Evolutionary conservation across 257 asterid species (phyloP).

Genomic region (Henckelia pumila): DNA sequence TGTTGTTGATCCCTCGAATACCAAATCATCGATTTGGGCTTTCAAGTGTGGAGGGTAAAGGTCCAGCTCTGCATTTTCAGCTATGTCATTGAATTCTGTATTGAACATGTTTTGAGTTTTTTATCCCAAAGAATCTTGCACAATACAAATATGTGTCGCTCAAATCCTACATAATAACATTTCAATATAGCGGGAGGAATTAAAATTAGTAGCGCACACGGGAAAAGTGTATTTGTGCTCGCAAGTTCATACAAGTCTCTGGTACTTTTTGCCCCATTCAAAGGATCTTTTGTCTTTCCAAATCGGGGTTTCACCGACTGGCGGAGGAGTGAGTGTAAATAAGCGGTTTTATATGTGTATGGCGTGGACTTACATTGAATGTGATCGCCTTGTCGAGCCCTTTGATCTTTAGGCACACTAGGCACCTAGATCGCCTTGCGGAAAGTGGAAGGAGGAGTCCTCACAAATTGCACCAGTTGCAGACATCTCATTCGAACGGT

Average conservation of each 20-base stretch:
- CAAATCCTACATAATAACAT: too few species aligned
- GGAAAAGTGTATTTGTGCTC: too few species aligned
- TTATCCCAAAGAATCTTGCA: constrained; percentile 93
- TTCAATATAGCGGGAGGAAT: too few species aligned
- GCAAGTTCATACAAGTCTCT: constrained; percentile 85
- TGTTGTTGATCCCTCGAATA: too few species aligned
- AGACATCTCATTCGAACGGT: too few species aligned
- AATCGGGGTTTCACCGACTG: constrained; percentile 80
- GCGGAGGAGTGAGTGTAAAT: too few species aligned
- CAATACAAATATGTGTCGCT: background rate
- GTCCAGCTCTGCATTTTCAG: constrained; percentile 66
- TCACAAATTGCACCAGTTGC: too few species aligned
- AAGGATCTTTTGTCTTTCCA: constrained; percentile 85
- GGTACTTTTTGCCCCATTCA: constrained; percentile 64
- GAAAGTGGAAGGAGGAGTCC: constrained; percentile 78
- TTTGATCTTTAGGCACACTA: constrained; percentile 74
- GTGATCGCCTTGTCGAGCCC: constrained; percentile 74
- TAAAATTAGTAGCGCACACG: too few species aligned
- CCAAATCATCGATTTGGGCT: too few species aligned
- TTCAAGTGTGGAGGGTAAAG: too few species aligned
- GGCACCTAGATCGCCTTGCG: constrained; percentile 93
- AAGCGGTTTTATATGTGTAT: too few species aligned
- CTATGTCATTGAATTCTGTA: constrained; percentile 78
- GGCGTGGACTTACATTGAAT: constrained; percentile 61
- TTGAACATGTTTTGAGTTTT: constrained; percentile 76